Evolutionary conservation across 2,329 filamentous ascomycete genomes (phyloP), one percentile per base, ranked within the genome.

Genomic region (Venturia aucupariae): DNA sequence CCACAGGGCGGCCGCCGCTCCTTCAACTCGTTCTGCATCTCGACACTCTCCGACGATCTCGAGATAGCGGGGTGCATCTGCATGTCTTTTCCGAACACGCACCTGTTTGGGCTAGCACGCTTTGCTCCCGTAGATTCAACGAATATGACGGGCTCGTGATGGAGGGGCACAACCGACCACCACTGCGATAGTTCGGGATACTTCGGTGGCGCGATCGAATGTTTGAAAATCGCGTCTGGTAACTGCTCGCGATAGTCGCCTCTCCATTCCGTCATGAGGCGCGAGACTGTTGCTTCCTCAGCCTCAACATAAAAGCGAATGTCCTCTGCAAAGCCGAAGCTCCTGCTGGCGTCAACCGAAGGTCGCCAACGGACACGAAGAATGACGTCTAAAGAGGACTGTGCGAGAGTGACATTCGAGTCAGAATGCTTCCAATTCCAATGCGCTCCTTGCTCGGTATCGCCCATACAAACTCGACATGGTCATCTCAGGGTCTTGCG

Each of bases 21-120:
- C 51, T 57, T 15, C 51, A 57, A 57, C 27, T 15, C 27, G 51
- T 57, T 35, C 46, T n/a, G 10, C 30, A 35, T 57, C 51, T 57
- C 51, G 30, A 35, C 35, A n/a, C 30, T 57, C 27, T 57, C 51
- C 51, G 35, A 57, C 30, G 27, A 57, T 35, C 51, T 57, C 51
- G 51, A 57, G 30, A 57, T 57, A 57, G 51, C 30, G 51, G 51
- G 51, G 51, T 57, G 51, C 51, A 35, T 57, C 30, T 57, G 51
- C 51, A 57, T 35, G 11, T 6, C n/a, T 19, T 22, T 35, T 17
- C 51, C 51, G 51, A 57, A 35, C 51, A 57, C 27, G 51, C 27
- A 35, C 51, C 51, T 57, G 27, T 57, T 57, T 57, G 30, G 51
- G 51, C 24, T 57, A 57, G 51, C 19, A n/a, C 30, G 51, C 19